A percentile compares a stretch with the other conserved stretches of the same genome.
Evolutionary conservation across 169 alveolate genomes (phyloP).

Genomic region (Plasmodium yoelii): DNA sequence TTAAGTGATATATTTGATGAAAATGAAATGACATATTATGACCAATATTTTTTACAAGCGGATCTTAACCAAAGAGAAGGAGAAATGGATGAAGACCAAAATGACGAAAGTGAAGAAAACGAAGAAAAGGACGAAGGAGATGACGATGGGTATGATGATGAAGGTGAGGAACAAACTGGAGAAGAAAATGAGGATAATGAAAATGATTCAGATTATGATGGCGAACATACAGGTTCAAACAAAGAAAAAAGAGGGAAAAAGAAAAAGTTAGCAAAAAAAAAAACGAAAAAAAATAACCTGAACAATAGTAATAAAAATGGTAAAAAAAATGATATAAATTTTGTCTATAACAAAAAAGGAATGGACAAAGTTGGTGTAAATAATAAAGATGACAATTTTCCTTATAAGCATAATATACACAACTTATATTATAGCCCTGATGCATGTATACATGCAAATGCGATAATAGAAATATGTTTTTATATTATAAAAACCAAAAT

Average conservation of each 20-base stretch:
- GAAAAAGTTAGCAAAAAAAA: constrained; percentile 3
- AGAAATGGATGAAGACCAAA: constrained; percentile 10
- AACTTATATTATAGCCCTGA: constrained; percentile 51
- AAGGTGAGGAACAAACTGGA: not conserved
- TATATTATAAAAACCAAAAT: constrained; percentile 46
- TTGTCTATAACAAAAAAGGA: not conserved
- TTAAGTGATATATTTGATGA: constrained; percentile 42
- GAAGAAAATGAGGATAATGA: not conserved
- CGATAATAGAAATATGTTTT: constrained; percentile 45
- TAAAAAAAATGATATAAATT: not conserved
- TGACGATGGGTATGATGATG: constrained; percentile 9
- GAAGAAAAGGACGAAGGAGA: not conserved
- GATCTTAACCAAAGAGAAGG: not conserved
- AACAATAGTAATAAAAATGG: constrained; percentile 5
- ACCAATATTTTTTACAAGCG: constrained; percentile 4
- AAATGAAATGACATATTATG: not conserved
- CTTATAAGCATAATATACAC: constrained; percentile 13
- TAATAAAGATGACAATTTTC: constrained; percentile 28
- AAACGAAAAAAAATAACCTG: not conserved
- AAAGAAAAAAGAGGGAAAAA: not conserved
- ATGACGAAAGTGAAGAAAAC: not conserved
- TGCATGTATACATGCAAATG: constrained; percentile 74
- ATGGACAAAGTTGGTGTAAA: not conserved
- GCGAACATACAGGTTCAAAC: not conserved
- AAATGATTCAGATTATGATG: constrained; percentile 4